A percentile compares a stretch with the other conserved stretches of the same genome.
These are phyloP conservation scores for Clarireedia sp. DNA, from an alignment of 2,329 filamentous ascomycete genomes.

Conservation along the genomic window DNA sequence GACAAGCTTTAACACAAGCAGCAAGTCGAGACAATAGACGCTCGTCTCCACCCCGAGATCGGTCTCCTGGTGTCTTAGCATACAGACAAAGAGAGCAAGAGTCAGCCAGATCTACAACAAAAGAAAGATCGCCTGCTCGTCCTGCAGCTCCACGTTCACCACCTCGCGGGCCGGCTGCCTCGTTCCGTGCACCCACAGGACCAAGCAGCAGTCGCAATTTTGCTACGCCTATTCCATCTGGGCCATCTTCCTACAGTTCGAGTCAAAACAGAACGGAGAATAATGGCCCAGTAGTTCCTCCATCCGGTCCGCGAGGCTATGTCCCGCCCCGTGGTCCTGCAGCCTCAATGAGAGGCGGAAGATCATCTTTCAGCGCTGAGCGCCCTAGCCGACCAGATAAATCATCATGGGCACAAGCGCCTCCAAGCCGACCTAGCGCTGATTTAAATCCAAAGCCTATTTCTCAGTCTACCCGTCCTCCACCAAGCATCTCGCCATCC, in stretches of 20 bases:
- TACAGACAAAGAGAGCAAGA: conserved; percentile 25
- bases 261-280: conserved; percentile 19
- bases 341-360: conserved; percentile 24
- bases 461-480: conserved; percentile 17
- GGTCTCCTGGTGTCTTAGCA: conserved; percentile 21
- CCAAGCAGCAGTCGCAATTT: conserved; percentile 27
- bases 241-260: conserved; percentile 12
- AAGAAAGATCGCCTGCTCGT: conserved; percentile 26
- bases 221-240: conserved; percentile 18
- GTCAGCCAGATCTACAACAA: conserved; percentile 24
- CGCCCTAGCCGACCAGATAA: conserved; percentile 23
- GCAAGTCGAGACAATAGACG: conserved; percentile 26
- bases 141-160: conserved; percentile 25
- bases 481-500: conserved; percentile 24
- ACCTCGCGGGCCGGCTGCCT: conserved; percentile 26
- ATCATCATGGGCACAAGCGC: conserved; percentile 24
- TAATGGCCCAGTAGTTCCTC: conserved; percentile 15
- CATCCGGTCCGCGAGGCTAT: conserved; percentile 30
- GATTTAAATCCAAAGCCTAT: conserved; percentile 14
- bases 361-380: conserved; percentile 26
- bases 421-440: conserved; percentile 15
- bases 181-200: conserved; percentile 27
- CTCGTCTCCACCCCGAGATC: conserved; percentile 24
- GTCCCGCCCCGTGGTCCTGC: conserved; percentile 21
- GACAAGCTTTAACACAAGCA: conserved; percentile 35